These are phyloP conservation scores for Eimeria falciformis DNA, from an alignment of 169 alveolate species.

Conservation along the genomic window DNA sequence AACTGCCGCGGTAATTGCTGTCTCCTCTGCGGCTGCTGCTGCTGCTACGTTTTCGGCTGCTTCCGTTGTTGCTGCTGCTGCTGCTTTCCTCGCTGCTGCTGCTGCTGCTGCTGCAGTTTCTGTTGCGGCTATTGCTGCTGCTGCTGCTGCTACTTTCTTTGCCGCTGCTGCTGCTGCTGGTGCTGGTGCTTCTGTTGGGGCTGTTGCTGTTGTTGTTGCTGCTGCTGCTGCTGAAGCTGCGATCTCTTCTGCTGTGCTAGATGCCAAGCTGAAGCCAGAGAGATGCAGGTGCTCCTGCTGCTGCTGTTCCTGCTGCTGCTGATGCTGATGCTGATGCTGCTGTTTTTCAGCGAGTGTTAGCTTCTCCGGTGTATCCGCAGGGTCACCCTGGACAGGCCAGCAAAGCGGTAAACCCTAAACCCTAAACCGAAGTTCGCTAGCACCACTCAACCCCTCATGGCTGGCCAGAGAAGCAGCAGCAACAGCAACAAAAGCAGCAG, in stretches of 20 bases:
- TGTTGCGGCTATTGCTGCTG: neutral
- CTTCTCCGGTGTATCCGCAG: neutral
- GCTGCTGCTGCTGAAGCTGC: constrained; percentile 41
- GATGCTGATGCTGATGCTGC: constrained; percentile 8
- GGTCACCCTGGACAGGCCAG: neutral
- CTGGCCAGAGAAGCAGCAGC: neutral
- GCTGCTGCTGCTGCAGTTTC: neutral
- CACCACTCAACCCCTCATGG: neutral
- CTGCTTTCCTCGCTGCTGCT: neutral
- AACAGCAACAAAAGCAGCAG: neutral
- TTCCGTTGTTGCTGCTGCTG: constrained; percentile 30
- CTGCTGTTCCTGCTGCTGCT: constrained; percentile 29
- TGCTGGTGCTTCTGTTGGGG: neutral
- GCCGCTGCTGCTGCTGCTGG: neutral
- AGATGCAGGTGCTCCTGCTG: constrained; percentile 33
- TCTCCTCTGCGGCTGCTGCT: no score
- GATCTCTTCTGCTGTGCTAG: neutral
- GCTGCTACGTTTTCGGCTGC: no score
- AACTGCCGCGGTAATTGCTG: no score
- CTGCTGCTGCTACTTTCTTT: neutral
- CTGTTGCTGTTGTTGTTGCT: constrained; percentile 13
- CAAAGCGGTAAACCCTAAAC: constrained; percentile 15
- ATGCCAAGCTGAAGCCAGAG: neutral
- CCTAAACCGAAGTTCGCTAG: neutral
- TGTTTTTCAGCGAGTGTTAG: neutral